These are phyloP conservation scores for Leccinum fallax DNA, from an alignment of 1,284 basidiomycete species.

Conservation along the genomic window DNA sequence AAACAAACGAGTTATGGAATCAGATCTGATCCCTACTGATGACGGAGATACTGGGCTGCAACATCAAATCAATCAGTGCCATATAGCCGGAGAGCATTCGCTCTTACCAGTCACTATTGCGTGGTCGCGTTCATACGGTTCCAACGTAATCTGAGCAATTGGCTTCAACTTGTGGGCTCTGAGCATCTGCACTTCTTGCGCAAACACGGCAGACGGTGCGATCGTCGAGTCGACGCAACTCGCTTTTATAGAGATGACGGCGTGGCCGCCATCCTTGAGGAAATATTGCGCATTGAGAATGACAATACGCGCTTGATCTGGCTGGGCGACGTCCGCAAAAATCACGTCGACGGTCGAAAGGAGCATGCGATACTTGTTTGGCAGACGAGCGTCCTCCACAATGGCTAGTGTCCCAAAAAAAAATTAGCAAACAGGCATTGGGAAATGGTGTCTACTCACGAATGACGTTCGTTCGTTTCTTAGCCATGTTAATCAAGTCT, in stretches of 20 bases:
- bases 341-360: conserved; percentile 93
- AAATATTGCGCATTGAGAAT: conserved; percentile 94
- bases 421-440: background rate
- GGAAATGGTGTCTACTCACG: conserved; percentile 57
- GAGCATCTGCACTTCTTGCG: conserved; percentile 85
- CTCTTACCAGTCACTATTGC: conserved; percentile 73
- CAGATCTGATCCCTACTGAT: conserved; percentile 33
- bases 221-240: conserved; percentile 98
- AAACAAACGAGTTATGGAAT: conserved; percentile 7
- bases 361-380: conserved; percentile 95
- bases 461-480: conserved; percentile 99
- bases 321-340: conserved; percentile 98
- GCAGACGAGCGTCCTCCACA: conserved; percentile 94
- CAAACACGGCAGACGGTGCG: conserved; percentile 89
- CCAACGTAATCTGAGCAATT: conserved; percentile 90
- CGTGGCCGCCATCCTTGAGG: conserved; percentile 92
- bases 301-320: conserved; percentile 97
- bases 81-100: background rate
- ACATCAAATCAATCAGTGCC: conserved; percentile 4
- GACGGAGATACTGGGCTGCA: conserved; percentile 56
- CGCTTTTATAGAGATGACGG: conserved; percentile 98
- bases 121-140: conserved; percentile 83
- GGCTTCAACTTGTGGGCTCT: conserved; percentile 87
- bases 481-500: conserved; percentile 99
- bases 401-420: conserved; percentile 72